Base-by-base conservation (phyloP, 2,329 filamentous ascomycete genomes). In the Fusarium sarcochroum region DNA sequence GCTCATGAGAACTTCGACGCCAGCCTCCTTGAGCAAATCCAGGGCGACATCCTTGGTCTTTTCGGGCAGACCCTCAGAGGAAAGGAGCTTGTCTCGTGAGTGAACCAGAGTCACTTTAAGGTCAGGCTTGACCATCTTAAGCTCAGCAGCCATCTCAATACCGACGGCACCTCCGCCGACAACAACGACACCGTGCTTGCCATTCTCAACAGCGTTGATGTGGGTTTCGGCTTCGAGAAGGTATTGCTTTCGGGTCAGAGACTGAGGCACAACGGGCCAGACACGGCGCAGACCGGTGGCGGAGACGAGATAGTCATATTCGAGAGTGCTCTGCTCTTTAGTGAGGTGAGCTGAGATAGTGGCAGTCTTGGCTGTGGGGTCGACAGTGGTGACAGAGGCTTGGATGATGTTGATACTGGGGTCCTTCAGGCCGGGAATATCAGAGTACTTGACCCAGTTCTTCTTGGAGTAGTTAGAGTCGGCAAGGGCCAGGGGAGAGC, bases 81-180 rank as follows among this genome's bases (percentile, higher is more conserved):
- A 93, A 9, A 95, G 83, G 2, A 95, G 85, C 72, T 87, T 87
- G 25, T 86, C 82, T 20, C 91, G 84, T 6, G 92, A 94, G 76
- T 95, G 93, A 6, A 93, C 87, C 2, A 96, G 85, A 1, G 88
- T 92, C n/a, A 95, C 89, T 40, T 86, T 85, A 54, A 88, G 81
- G 13, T 85, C 73, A 1, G 93, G 91, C 63, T 90, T 85, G 23
- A 89, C 81, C 45, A 87, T 77, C 78, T 94, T 94, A 54, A 94
- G 82, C 80, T 96, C 92, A 2, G 91, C 89, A 0, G 93, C 91
- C 85, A 95, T 93, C 76, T 95, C 92, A 55, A 94, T 89, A 10
- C 93, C 93, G 2, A 94, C 92, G 8, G 92, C 93, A 49, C 91
- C 80, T 67, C 92, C 92, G 18, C 92, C 92, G n/a, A 95, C 89